Evolutionary conservation across 768 basidiomycete genomes (phyloP).

Genomic region (Exsudoporus frostii): DNA sequence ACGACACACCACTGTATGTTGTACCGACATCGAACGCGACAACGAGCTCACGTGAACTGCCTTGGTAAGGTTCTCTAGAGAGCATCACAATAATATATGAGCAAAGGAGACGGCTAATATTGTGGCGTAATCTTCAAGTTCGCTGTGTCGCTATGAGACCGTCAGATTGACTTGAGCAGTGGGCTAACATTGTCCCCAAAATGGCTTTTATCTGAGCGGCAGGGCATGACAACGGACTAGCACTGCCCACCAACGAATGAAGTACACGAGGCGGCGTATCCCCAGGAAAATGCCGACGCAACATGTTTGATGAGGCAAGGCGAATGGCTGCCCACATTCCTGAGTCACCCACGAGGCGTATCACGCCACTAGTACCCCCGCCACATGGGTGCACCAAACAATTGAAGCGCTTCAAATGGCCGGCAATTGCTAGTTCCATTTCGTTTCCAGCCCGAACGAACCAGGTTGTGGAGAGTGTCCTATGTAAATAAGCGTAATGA

Average conservation of each 20-base stretch:
- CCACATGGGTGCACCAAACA: slow-evolving; percentile 29
- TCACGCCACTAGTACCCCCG: slow-evolving; percentile 24
- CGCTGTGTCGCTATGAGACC: not conserved
- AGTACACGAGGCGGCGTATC: slow-evolving; percentile 20
- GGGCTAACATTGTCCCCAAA: not conserved
- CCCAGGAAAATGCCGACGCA: slow-evolving; percentile 13
- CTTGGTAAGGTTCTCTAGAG: slow-evolving; percentile 38
- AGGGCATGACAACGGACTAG: not conserved
- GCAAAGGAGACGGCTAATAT: not conserved
- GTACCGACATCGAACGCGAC: slow-evolving; percentile 54
- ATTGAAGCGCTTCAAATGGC: slow-evolving; percentile 25
- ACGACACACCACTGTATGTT: slow-evolving; percentile 49
- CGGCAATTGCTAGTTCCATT: slow-evolving; percentile 11
- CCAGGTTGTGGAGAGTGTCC: slow-evolving; percentile 71
- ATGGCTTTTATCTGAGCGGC: slow-evolving; percentile 21
- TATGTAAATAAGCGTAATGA: not conserved
- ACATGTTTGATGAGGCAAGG: slow-evolving; percentile 15
- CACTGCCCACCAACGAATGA: slow-evolving; percentile 15
- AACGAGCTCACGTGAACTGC: slow-evolving; percentile 37
- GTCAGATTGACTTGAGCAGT: not conserved
- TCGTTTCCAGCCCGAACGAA: slow-evolving; percentile 19
- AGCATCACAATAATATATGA: slow-evolving; percentile 25
- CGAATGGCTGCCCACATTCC: not conserved
- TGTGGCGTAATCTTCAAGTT: slow-evolving; percentile 11
- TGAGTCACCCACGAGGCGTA: slow-evolving; percentile 19